A percentile compares a stretch with the other conserved stretches of the same genome.
These are phyloP conservation scores for Fraxinus angustifolia DNA, from an alignment of 305 asterid species.

Conservation along the genomic window DNA sequence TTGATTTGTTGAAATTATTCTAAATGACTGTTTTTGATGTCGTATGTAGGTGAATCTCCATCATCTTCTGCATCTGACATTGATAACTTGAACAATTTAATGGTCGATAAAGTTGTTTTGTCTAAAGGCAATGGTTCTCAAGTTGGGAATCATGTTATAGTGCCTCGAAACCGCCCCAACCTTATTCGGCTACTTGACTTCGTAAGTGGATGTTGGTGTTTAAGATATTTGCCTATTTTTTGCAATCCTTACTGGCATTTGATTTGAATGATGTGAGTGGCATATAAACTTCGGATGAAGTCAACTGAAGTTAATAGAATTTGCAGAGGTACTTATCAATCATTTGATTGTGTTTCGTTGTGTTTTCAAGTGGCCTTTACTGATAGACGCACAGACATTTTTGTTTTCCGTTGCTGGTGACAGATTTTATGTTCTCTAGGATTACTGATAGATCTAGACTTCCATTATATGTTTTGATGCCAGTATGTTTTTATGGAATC, in stretches of 20 bases:
- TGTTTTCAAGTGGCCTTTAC: neutral
- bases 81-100: conserved; percentile 76
- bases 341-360: neutral
- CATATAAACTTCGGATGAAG: neutral
- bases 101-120: conserved; percentile 52
- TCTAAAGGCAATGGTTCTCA: conserved; percentile 58
- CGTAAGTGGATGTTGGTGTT: conserved; percentile 51
- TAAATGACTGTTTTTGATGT: conserved; percentile 20
- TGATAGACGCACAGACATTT: neutral
- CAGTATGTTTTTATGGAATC: neutral
- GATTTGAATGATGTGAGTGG: conserved; percentile 6
- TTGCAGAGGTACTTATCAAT: neutral
- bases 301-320: conserved; percentile 6
- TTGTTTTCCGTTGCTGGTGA: neutral
- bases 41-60: conserved; percentile 78
- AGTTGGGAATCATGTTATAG: conserved; percentile 52
- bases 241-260: neutral
- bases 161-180: conserved; percentile 59
- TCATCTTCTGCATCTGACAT: conserved; percentile 93
- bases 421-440: neutral
- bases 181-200: conserved; percentile 71
- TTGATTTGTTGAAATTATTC: conserved; percentile 1
- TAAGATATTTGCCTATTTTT: conserved; percentile 3
- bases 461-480: neutral
- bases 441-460: conserved; percentile 3